A percentile compares a stretch with the other conserved stretches of the same genome.
phyloP scores from a whole-genome alignment of 768 basidiomycete genomes.

The Calvatia gigantea region DNA sequence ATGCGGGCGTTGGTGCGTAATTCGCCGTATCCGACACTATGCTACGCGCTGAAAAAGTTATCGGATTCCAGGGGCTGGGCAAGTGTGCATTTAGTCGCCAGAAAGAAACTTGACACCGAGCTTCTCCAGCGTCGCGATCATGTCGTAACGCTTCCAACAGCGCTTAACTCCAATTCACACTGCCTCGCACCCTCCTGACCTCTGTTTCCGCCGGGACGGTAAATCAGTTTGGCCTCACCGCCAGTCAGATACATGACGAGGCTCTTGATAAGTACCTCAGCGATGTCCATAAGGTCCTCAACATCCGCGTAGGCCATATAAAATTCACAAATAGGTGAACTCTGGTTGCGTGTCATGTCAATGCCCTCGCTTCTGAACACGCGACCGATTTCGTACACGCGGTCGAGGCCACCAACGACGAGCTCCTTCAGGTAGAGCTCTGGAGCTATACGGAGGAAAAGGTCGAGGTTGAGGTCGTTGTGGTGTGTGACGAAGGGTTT shows the following conservation, averaged over 20 bases:
- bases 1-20: slow-evolving; percentile 95
- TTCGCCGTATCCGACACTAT: slow-evolving; percentile 94
- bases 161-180: slow-evolving; percentile 82
- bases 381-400: slow-evolving; percentile 97
- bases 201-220: slow-evolving; percentile 94
- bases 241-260: slow-evolving; percentile 84
- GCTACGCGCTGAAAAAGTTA: slow-evolving; percentile 38
- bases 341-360: slow-evolving; percentile 99
- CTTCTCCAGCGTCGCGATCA: slow-evolving; percentile 97
- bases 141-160: slow-evolving; percentile 98
- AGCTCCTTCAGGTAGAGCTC: slow-evolving; percentile 98
- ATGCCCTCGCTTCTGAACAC: slow-evolving; percentile 99
- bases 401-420: slow-evolving; percentile 93
- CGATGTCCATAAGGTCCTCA: slow-evolving; percentile 98
- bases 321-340: slow-evolving; percentile 99
- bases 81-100: slow-evolving; percentile 82
- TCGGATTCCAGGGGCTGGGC: neutral
- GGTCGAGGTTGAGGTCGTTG: slow-evolving; percentile 94
- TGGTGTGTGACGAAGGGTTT: slow-evolving; percentile 99
- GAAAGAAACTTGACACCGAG: slow-evolving; percentile 88
- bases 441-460: slow-evolving; percentile 96
- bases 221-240: slow-evolving; percentile 74
- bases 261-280: slow-evolving; percentile 86
- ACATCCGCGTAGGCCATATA: slow-evolving; percentile 99
- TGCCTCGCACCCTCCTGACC: slow-evolving; percentile 57